Base-by-base conservation (phyloP, 2,329 filamentous ascomycete genomes). In the Diaporthe capsici region DNA sequence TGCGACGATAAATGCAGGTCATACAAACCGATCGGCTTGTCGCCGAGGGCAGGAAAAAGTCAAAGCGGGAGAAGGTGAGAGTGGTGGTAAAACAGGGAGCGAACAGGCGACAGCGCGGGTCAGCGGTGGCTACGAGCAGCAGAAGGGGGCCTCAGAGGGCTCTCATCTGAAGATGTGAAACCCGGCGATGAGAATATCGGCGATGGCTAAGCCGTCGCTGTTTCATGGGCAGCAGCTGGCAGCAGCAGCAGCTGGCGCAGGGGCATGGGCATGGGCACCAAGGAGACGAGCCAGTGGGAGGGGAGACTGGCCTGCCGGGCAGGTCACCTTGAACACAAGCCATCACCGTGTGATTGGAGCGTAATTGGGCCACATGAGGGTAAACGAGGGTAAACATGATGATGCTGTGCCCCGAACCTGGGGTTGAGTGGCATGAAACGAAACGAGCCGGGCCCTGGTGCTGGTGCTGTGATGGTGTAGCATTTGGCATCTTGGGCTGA, bases 81-180 rank as follows among this genome's bases (percentile, higher is more conserved):
- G 63, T 3, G 63, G 13, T 51, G 31, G 63, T 67, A 51, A 67
- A 51, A 67, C 61, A 49, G 6, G 61, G 61, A 49, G 61, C 42
- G 61, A 67, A 34, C 25, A 51, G 44, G 63, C 63, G 63, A 51
- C 44, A 34, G 44, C 61, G 20, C 42, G 44, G 47, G 63, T 17
- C 44, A 51, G 63, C 44, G 10, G 3, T 67, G 44, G 44, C 44
- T 68, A 49, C 28, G 25, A 37, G 44, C 9, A 68, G 44, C 44
- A 53, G 20, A 25, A n/a, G 44, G n/a, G n/a, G 58, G 22, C 63
- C 60, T 47, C 63, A 53, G 63, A 68, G 65, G 47, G 31, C 47
- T 39, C 71, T 55, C 71, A n/a, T 73, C 71, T 73, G 71, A 73
- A 65, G 58, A 63, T 73, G 34, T 73, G 71, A 73, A 73, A 73